Conservation (phyloP, 2,329 filamentous ascomycete species). For the Mariannaea elegans region DNA sequence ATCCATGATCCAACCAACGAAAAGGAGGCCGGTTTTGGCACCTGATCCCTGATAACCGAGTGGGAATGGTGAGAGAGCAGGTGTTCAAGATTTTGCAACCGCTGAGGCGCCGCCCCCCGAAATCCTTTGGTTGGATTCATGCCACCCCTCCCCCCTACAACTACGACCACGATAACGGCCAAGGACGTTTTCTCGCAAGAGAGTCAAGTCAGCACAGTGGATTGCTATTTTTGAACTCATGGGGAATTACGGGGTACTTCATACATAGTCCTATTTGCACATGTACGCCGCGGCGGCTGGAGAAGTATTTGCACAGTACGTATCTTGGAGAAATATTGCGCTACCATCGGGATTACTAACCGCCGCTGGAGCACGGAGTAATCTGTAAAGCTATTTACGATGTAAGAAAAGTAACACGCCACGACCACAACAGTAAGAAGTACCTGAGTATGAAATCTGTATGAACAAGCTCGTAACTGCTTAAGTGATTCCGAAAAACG, state of each 20-base stretch:
- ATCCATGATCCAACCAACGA: neutral
- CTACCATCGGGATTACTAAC: too few relatives aligned
- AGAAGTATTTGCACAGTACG: too few relatives aligned
- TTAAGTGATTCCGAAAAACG: too few relatives aligned
- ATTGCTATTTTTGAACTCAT: conserved; percentile 13
- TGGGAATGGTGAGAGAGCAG: neutral
- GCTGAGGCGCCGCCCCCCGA: conserved; percentile 12
- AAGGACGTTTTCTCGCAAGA: too few relatives aligned
- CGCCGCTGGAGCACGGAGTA: too few relatives aligned
- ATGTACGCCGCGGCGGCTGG: too few relatives aligned
- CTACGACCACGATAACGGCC: neutral
- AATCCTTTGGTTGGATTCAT: neutral
- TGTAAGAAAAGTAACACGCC: too few relatives aligned
- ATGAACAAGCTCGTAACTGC: neutral
- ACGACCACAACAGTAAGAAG: neutral
- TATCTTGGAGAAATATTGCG: too few relatives aligned
- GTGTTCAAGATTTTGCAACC: conserved; percentile 9
- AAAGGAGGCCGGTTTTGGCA: neutral
- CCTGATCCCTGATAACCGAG: neutral
- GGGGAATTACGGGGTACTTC: neutral
- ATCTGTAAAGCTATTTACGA: too few relatives aligned
- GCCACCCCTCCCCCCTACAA: neutral
- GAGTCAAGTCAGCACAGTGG: neutral
- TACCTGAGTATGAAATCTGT: neutral
- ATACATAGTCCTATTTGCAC: too few relatives aligned